phyloP scores from a whole-genome alignment of 352 stramenopile species.

The Globisporangium paddicum region DNA sequence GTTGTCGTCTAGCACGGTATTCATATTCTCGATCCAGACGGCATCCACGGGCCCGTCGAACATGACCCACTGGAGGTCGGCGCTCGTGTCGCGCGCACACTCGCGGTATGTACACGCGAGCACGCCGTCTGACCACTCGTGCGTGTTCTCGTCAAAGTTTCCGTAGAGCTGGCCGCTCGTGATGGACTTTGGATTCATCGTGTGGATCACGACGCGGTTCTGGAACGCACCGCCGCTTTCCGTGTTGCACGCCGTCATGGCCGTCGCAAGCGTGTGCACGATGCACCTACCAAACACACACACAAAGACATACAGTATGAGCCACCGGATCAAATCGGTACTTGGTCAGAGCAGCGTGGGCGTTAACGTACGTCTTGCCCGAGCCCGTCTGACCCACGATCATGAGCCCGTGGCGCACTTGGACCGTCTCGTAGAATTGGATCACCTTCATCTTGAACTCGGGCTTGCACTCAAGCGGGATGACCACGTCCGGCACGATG shows the following conservation, averaged over 20 bases:
- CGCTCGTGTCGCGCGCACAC: constrained; percentile 79
- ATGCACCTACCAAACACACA: too few species aligned
- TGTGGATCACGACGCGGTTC: constrained; percentile 71
- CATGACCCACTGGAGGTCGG: constrained; percentile 91
- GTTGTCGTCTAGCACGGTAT: constrained; percentile 93
- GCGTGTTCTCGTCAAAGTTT: constrained; percentile 92
- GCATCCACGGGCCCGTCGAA: constrained; percentile 93
- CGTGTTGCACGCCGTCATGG: constrained; percentile 66
- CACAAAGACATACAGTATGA: too few species aligned
- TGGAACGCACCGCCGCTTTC: constrained; percentile 56
- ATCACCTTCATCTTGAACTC: constrained; percentile 90
- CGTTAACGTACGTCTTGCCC: too few species aligned
- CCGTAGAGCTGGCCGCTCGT: constrained; percentile 94
- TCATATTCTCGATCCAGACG: constrained; percentile 97
- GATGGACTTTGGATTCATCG: constrained; percentile 95
- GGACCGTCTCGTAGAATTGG: constrained; percentile 94
- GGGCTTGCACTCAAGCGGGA: constrained; percentile 70
- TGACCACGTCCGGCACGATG: constrained; percentile 49
- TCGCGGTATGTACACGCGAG: constrained; percentile 93
- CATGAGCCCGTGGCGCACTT: constrained; percentile 95
- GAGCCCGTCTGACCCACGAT: constrained; percentile 92
- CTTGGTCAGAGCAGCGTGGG: too few species aligned
- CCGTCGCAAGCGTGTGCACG: constrained; percentile 73
- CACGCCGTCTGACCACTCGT: constrained; percentile 95
- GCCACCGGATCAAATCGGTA: too few species aligned